phyloP scores from a whole-genome alignment of 805 yeast genomes.

The Kluyveromyces lactis region DNA sequence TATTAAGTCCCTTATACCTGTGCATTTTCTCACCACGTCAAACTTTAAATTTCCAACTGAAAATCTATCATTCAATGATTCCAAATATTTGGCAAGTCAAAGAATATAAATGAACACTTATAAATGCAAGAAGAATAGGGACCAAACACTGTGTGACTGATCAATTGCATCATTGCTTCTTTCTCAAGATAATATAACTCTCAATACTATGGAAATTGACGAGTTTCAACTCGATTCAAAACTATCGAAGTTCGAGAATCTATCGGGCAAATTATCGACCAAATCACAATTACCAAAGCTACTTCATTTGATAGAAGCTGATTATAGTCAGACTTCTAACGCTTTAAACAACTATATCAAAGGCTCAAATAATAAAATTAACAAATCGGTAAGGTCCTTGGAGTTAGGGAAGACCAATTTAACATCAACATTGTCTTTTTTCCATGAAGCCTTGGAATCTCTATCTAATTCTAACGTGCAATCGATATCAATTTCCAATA shows the following conservation, averaged over 20 bases:
- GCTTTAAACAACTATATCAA: constrained; percentile 16
- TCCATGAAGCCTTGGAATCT: constrained; percentile 46
- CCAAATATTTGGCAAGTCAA: no score
- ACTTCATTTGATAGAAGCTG: constrained; percentile 14
- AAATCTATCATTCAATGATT: no score
- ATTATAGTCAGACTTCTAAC: constrained; percentile 11
- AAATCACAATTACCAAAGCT: constrained; percentile 24
- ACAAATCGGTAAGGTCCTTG: constrained; percentile 32
- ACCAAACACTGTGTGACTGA: no score
- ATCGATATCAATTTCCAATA: constrained; percentile 59
- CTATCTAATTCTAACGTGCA: constrained; percentile 54
- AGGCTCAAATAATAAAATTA: constrained; percentile 16
- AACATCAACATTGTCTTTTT: constrained; percentile 49
- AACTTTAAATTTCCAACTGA: no score
- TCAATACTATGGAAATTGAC: constrained; percentile 1
- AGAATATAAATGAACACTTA: no score
- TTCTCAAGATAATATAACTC: no score
- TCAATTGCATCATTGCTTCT: no score
- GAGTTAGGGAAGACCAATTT: constrained; percentile 58
- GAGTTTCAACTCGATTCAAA: constrained; percentile 17
- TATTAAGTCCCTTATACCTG: neutral
- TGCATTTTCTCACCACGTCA: no score
- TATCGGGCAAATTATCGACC: constrained; percentile 23
- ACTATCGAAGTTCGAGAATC: constrained; percentile 21
- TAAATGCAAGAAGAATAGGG: no score